Conservation (phyloP, 352 stramenopile species). For the Blastocystis sp. region DNA sequence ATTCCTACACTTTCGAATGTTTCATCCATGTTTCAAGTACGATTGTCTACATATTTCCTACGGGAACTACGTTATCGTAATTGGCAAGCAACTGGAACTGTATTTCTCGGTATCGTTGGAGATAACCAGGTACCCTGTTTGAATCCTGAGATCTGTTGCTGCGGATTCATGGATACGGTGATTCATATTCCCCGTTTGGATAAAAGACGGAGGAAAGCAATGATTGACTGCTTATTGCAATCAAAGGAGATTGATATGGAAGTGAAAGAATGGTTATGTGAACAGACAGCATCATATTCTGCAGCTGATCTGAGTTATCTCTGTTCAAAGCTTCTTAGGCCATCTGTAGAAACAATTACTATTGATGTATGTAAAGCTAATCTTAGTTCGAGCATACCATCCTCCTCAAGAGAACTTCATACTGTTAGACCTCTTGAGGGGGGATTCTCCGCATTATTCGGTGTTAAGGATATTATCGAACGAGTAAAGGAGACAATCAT, state of each 20-base stretch:
- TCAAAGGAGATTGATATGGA: not conserved
- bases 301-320: conserved; percentile 23
- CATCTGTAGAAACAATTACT: not conserved
- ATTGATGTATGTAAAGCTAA: not conserved
- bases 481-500: conserved; percentile 30
- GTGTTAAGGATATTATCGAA: not conserved
- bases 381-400: not conserved
- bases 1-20: conserved; percentile 1
- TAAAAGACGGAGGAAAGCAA: not conserved
- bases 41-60: not conserved
- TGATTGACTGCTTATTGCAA: not conserved
- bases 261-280: not conserved
- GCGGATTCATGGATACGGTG: not conserved
- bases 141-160: not conserved
- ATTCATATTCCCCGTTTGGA: conserved; percentile 12
- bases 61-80: not conserved
- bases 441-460: conserved; percentile 28
- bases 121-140: not conserved
- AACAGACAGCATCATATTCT: conserved; percentile 37
- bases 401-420: not conserved
- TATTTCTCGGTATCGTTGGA: conserved; percentile 33
- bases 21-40: conserved; percentile 15
- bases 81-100: not conserved
- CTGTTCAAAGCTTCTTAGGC: not conserved
- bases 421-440: not conserved